Conservation (phyloP, 768 basidiomycete genomes). For the Leccinum sublutescens region DNA sequence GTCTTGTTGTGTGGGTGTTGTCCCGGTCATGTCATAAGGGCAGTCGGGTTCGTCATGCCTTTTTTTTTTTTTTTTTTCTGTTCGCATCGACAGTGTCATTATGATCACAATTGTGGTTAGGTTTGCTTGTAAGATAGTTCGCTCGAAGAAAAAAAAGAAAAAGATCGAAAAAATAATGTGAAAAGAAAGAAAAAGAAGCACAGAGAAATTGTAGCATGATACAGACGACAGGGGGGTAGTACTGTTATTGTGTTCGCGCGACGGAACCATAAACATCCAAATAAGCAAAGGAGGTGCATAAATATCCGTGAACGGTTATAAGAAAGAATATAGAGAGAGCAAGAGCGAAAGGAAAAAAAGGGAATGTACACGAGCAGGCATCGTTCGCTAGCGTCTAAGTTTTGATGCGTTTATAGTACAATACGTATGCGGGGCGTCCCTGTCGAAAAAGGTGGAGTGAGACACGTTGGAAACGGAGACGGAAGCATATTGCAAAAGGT, state of each 20-base stretch:
- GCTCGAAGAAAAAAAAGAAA: not conserved
- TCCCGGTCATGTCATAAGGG: not conserved
- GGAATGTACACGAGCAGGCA: not conserved
- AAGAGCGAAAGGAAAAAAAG: not conserved
- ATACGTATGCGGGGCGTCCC: slow-evolving; percentile 69
- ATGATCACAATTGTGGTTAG: slow-evolving; percentile 25
- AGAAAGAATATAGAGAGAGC: not conserved
- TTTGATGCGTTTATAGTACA: slow-evolving; percentile 71
- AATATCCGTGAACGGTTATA: not conserved
- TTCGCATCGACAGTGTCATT: not conserved
- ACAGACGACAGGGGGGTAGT: slow-evolving; percentile 19
- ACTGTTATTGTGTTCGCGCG: slow-evolving; percentile 3
- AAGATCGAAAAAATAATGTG: not conserved
- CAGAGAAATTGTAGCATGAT: slow-evolving; percentile 21
- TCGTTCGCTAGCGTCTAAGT: slow-evolving; percentile 11
- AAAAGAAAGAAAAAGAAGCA: not conserved
- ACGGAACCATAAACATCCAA: slow-evolving; percentile 4
- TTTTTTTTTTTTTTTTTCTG: not conserved
- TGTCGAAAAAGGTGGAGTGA: slow-evolving; percentile 36
- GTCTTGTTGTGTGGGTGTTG: not conserved
- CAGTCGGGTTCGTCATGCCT: not conserved
- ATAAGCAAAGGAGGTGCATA: not conserved
- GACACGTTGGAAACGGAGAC: not conserved
- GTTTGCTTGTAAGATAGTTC: slow-evolving; percentile 31
- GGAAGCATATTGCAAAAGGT: not conserved